Percentiles rank a stretch among this genome's conserved stretches.
These are phyloP conservation scores for Eucalyptus tenuipes DNA, from an alignment of 345 rosid species.

Conservation along the genomic window DNA sequence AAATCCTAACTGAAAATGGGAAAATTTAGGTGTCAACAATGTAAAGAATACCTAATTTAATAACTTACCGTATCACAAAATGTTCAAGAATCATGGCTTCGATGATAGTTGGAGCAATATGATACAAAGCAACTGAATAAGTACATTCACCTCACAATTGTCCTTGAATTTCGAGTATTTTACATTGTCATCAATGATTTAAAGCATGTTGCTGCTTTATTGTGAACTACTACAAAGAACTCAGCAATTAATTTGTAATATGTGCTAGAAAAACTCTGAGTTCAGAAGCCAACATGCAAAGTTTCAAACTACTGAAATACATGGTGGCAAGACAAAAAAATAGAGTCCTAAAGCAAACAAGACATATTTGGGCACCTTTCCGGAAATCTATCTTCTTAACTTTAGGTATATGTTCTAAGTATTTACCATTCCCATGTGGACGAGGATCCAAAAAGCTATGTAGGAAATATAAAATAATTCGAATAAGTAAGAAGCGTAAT, in stretches of 20 bases:
- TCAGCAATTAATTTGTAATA: not conserved
- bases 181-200: constrained; percentile 68
- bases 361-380: constrained; percentile 77
- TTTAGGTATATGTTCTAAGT: constrained; percentile 84
- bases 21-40: no score
- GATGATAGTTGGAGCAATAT: not conserved
- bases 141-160: constrained; percentile 55
- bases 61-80: not conserved
- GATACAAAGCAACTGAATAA: not conserved
- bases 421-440: constrained; percentile 84
- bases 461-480: constrained; percentile 2
- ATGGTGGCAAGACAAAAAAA: not conserved
- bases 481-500: not conserved
- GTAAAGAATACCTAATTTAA: not conserved
- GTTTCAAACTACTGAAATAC: not conserved
- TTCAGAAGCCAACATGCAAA: not conserved
- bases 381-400: constrained; percentile 67
- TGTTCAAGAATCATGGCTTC: not conserved
- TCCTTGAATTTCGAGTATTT: constrained; percentile 74
- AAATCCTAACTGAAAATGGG: no score
- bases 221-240: constrained; percentile 74
- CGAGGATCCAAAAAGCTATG: constrained; percentile 74
- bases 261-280: not conserved
- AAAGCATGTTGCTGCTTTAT: constrained; percentile 86
- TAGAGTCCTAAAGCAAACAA: not conserved